A percentile compares a stretch with the other conserved stretches of the same genome.
Evolutionary conservation across 352 stramenopile genomes (phyloP).

Genomic region (Phytopythium ostracodes): DNA sequence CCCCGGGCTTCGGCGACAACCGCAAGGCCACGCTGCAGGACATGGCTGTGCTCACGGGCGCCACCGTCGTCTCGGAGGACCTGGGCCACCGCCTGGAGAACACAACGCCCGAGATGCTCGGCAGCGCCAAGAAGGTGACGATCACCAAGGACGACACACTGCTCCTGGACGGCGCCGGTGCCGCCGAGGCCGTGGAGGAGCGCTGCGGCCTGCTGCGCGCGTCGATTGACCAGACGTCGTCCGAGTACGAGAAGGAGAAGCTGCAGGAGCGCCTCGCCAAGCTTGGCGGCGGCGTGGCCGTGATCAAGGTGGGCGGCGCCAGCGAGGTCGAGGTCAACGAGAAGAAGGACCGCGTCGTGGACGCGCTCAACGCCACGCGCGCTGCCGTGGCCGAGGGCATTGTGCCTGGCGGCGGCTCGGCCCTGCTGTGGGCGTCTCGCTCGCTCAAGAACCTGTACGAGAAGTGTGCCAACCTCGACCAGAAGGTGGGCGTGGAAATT

Average conservation of each 20-base stretch:
- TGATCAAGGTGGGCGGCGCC: slow-evolving; percentile 99
- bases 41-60: slow-evolving; percentile 98
- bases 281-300: slow-evolving; percentile 97
- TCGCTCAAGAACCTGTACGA: slow-evolving; percentile 88
- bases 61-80: slow-evolving; percentile 98
- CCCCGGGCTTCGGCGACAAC: slow-evolving; percentile 99
- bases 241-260: slow-evolving; percentile 99
- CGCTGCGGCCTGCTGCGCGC: slow-evolving; percentile 94
- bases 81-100: slow-evolving; percentile 98
- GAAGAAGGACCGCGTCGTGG: slow-evolving; percentile 99
- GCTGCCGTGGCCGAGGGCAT: slow-evolving; percentile 99
- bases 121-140: slow-evolving; percentile 92
- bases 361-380: slow-evolving; percentile 99
- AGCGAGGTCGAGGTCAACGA: slow-evolving; percentile 99
- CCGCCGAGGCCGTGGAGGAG: slow-evolving; percentile 94
- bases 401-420: slow-evolving; percentile 97
- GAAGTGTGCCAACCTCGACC: slow-evolving; percentile 94
- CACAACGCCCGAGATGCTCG: slow-evolving; percentile 93
- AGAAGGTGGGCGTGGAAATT: slow-evolving; percentile 98
- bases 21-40: slow-evolving; percentile 99
- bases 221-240: slow-evolving; percentile 96
- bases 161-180: slow-evolving; percentile 94
- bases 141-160: slow-evolving; percentile 99
- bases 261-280: slow-evolving; percentile 99
- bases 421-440: slow-evolving; percentile 96